Percentiles rank a stretch among this genome's conserved stretches.
phyloP scores from a whole-genome alignment of 2,329 filamentous ascomycete genomes.

The Fusarium multiceps region DNA sequence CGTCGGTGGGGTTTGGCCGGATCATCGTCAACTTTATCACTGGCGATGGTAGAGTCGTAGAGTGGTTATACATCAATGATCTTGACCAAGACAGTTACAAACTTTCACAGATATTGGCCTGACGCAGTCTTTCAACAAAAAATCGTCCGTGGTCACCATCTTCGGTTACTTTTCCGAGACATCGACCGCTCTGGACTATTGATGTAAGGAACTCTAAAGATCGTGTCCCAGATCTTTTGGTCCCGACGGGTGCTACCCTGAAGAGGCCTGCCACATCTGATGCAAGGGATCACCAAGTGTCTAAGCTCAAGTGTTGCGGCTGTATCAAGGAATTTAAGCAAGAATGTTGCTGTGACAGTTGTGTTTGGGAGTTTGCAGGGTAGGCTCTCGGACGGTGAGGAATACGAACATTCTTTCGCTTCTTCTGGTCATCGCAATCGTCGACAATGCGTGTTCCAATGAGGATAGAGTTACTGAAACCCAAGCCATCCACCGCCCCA shows the following conservation, averaged over 20 bases:
- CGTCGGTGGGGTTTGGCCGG: background rate
- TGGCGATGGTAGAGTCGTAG: background rate
- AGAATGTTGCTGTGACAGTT: background rate
- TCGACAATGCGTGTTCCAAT: background rate
- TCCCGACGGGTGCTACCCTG: constrained; percentile 23
- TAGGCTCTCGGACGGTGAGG: background rate
- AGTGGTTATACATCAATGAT: background rate
- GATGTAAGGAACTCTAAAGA: constrained; percentile 8
- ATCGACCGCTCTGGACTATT: constrained; percentile 9
- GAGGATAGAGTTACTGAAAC: background rate
- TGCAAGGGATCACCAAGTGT: constrained; percentile 8
- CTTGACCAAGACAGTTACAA: background rate
- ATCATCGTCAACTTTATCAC: background rate
- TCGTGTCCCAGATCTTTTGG: constrained; percentile 3
- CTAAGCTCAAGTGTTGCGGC: background rate
- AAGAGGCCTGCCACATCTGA: constrained; percentile 6
- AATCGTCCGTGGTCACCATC: background rate
- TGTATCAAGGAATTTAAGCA: background rate
- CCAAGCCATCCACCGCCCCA: background rate
- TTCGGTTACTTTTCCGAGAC: constrained; percentile 32
- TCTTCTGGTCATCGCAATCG: background rate
- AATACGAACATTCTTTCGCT: background rate
- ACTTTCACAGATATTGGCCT: background rate
- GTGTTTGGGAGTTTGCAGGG: background rate
- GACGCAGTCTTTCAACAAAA: background rate